Base-by-base conservation (phyloP, 73 alveolate genomes). In the Stentor roeselii region DNA sequence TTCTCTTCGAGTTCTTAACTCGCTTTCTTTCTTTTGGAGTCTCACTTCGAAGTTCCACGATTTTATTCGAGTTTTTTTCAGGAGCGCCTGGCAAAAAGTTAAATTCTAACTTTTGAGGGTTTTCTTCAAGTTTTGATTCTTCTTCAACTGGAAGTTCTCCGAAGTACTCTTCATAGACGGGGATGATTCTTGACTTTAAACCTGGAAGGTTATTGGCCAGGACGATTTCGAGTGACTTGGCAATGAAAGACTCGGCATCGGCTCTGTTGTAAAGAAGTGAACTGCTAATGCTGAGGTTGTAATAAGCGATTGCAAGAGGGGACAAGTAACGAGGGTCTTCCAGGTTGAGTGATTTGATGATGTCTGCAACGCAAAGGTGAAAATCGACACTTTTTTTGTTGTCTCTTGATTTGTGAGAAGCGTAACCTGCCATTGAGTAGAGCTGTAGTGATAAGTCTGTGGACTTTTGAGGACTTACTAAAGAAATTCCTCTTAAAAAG, bases 11-110 rank as follows among this genome's bases (percentile, higher is more conserved):
- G 21, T 50, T 50, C 21, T 50, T 50, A 40, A 21, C 34, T 34
- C 80, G n/a, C 34, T 32, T 21, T 30, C 41, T 0, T 0, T 21
- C n/a, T 67, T 67, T 67, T 2, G 80, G 80, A 21, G 80, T 21
- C 41, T 67, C 80, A 2, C 80, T 27, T 2, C 80, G 37, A 32
- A 67, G 41, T 67, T 67, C 37, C 37, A 67, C 80, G 0, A 67
- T 67, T 34, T 67, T 67, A 32, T 67, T 67, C 27, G 27, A 15
- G 15, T 30, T n/a, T 21, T n/a, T 32, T 34, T 67, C 80, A 27
- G n/a, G n/a, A 21, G 37, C 80, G 21, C 80, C 80, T 27, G 80
- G 80, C 41, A 67, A 21, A 2, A 67, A 67, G 34, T 67, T 67
- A 21, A 67, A 2, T 11, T 67, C 80, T 0, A 32, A 27, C 41